A percentile compares a stretch with the other conserved stretches of the same genome.
These are phyloP conservation scores for Agastache rugosa DNA, from an alignment of 257 asterid genomes.

Conservation along the genomic window DNA sequence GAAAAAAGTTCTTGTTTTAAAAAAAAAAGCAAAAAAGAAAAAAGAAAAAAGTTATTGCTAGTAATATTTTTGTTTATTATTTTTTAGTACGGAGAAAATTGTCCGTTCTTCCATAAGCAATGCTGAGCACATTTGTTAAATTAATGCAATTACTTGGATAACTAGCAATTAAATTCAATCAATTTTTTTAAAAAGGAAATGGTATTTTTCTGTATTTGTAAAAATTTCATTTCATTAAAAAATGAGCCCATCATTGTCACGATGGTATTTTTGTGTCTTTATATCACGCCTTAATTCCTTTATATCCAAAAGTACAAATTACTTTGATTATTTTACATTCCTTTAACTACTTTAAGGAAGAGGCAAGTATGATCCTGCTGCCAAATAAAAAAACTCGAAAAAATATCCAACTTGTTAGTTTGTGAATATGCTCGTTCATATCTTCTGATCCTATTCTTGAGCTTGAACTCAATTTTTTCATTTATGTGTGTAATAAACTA, in stretches of 20 bases:
- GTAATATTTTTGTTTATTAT: no score
- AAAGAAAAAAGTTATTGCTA: no score
- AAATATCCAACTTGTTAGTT: no score
- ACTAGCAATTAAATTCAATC: neutral
- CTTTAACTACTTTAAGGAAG: conserved; percentile 26
- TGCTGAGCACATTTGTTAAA: neutral
- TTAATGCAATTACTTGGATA: neutral
- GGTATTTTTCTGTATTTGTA: neutral
- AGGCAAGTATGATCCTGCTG: conserved; percentile 10
- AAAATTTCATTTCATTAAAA: neutral
- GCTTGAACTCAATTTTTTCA: neutral
- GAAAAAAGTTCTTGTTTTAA: no score
- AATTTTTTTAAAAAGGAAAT: neutral
- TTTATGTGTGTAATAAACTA: neutral
- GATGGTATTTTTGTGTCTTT: neutral
- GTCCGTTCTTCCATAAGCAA: neutral
- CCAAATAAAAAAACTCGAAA: neutral
- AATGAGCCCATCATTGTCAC: conserved; percentile 10
- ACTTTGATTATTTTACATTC: conserved; percentile 21
- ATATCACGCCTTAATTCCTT: conserved; percentile 14
- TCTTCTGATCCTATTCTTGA: neutral
- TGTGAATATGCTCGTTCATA: no score
- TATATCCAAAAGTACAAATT: conserved; percentile 20
- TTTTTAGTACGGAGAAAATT: no score
- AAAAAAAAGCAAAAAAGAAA: no score